Conservation (phyloP, 805 yeast species). For the Millerozyma acaciae region DNA sequence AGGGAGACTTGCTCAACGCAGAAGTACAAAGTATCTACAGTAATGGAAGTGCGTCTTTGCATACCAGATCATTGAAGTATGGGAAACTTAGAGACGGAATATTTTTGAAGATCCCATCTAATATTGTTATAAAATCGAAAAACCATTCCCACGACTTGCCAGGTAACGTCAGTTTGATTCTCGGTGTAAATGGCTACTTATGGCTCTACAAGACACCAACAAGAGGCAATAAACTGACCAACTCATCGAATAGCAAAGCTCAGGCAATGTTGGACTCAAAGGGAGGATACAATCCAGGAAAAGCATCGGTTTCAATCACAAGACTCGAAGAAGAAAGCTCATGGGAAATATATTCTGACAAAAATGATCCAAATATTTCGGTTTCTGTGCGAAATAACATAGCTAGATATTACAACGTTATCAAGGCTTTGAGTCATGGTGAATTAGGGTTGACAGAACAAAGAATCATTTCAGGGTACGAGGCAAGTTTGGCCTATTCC, state of each 20-base stretch:
- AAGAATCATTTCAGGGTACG: slow-evolving; percentile 78
- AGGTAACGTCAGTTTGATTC: slow-evolving; percentile 84
- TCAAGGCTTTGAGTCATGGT: slow-evolving; percentile 75
- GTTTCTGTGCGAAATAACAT: slow-evolving; percentile 64
- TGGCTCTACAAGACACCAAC: slow-evolving; percentile 77
- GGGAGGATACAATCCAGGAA: slow-evolving; percentile 49
- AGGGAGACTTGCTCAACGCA: slow-evolving; percentile 92
- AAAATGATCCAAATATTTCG: slow-evolving; percentile 67
- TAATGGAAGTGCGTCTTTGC: slow-evolving; percentile 91
- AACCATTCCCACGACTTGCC: slow-evolving; percentile 87
- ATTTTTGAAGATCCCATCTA: slow-evolving; percentile 75
- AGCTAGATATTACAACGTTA: slow-evolving; percentile 79
- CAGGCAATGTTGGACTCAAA: slow-evolving; percentile 38
- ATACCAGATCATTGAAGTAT: slow-evolving; percentile 91
- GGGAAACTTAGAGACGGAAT: slow-evolving; percentile 93
- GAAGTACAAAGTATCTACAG: slow-evolving; percentile 88
- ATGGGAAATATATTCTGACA: slow-evolving; percentile 92
- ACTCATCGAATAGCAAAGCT: slow-evolving; percentile 22
- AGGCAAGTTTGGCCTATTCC: slow-evolving; percentile 77
- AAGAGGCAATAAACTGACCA: slow-evolving; percentile 14
- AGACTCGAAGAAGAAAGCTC: slow-evolving; percentile 89
- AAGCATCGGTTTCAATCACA: slow-evolving; percentile 67
- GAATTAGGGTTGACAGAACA: slow-evolving; percentile 85
- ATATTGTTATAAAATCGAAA: slow-evolving; percentile 78
- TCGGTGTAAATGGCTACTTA: slow-evolving; percentile 92